Evolutionary conservation across 2,329 filamentous ascomycete genomes (phyloP).

Genomic region (Kalaharituber pfeilii): DNA sequence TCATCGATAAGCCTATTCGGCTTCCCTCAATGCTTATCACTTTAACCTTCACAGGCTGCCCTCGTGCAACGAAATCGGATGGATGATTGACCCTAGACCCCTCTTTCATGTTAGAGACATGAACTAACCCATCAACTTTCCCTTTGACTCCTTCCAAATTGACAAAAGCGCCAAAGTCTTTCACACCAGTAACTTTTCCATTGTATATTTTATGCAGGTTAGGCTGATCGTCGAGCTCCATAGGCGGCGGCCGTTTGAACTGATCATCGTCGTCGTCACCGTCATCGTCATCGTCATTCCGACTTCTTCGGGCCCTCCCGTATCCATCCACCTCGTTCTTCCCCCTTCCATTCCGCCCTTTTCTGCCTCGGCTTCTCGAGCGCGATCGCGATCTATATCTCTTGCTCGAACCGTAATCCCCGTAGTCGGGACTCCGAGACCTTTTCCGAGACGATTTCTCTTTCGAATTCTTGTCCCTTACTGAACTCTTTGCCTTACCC

Average conservation of each 20-base stretch:
- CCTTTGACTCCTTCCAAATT: conserved; percentile 75
- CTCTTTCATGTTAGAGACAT: conserved; percentile 74
- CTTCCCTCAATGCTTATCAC: conserved; percentile 69
- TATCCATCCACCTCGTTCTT: conserved; percentile 23
- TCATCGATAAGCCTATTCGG: conserved; percentile 83
- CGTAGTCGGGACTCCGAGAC: conserved; percentile 36
- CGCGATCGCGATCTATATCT: conserved; percentile 36
- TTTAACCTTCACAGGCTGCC: conserved; percentile 82
- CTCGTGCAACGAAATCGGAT: conserved; percentile 63
- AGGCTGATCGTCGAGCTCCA: conserved; percentile 65
- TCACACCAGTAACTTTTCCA: conserved; percentile 76
- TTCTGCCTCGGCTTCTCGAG: conserved; percentile 27
- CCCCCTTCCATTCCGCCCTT: conserved; percentile 31
- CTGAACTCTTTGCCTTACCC: conserved; percentile 35
- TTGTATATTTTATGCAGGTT: conserved; percentile 76
- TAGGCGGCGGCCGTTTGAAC: conserved; percentile 47
- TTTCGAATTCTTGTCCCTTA: neutral
- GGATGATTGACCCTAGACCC: conserved; percentile 81
- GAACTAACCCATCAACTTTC: conserved; percentile 82
- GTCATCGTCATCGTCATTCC: conserved; percentile 29
- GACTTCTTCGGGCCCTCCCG: conserved; percentile 26
- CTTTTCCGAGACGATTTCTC: conserved; percentile 36
- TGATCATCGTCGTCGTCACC: conserved; percentile 37
- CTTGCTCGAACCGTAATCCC: conserved; percentile 29
- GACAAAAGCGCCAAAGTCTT: conserved; percentile 91